Percentiles rank a stretch among this genome's conserved stretches.
Conservation (phyloP, 179 eudicot species). For the Beta corolliflora region DNA sequence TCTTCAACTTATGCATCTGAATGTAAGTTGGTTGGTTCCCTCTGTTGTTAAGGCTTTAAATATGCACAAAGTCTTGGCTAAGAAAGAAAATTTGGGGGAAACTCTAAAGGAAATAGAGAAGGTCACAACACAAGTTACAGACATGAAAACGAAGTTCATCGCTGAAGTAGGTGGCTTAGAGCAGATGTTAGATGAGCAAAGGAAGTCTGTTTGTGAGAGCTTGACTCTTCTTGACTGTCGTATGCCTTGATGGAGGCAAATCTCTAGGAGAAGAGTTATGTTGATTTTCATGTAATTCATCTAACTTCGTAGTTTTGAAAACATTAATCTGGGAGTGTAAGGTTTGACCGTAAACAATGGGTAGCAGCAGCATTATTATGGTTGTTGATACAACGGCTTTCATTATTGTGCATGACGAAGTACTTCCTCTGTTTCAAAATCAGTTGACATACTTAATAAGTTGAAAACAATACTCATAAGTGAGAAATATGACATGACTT, state of each 20-base stretch:
- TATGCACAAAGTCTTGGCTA: not conserved
- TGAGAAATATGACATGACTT: too few species aligned
- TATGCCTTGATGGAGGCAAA: not conserved
- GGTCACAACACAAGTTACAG: not conserved
- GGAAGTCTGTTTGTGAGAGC: not conserved
- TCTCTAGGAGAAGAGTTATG: not conserved
- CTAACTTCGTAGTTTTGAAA: too few species aligned
- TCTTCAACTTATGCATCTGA: slow-evolving; percentile 3
- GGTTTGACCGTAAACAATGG: too few species aligned
- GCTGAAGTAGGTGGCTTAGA: slow-evolving; percentile 8
- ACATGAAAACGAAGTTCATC: not conserved
- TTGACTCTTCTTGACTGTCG: not conserved
- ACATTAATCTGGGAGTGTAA: too few species aligned
- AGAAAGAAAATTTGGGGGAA: not conserved
- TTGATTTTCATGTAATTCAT: too few species aligned
- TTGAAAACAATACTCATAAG: too few species aligned
- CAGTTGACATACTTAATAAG: too few species aligned
- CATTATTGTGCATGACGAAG: too few species aligned
- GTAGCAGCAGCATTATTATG: too few species aligned
- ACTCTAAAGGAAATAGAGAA: not conserved
- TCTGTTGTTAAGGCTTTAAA: not conserved
- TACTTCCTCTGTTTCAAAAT: too few species aligned
- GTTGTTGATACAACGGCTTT: too few species aligned
- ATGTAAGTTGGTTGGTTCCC: not conserved
- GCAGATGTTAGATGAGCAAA: not conserved